A percentile compares a stretch with the other conserved stretches of the same genome.
Conservation (phyloP, 306 rosid species). For the Oxytropis ochrocephala region DNA sequence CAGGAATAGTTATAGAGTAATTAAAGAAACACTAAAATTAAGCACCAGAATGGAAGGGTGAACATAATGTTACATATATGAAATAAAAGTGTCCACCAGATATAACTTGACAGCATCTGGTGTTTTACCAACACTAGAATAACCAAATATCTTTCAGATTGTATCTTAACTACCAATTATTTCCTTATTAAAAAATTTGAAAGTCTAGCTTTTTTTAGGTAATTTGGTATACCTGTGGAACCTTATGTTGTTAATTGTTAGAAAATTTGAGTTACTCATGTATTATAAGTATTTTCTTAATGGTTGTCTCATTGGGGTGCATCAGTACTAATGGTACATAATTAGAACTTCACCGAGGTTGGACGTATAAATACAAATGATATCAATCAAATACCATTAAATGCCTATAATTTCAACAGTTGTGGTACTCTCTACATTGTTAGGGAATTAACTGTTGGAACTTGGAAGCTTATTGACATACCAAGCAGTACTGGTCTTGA, state of each 20-base stretch:
- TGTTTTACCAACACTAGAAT: neutral
- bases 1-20: slow-evolving; percentile 19
- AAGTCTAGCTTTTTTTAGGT: neutral
- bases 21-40: slow-evolving; percentile 7
- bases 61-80: neutral
- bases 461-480: no score
- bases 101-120: neutral
- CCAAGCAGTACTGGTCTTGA: no score
- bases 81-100: neutral
- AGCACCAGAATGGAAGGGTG: neutral
- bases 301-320: neutral
- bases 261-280: neutral
- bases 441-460: neutral
- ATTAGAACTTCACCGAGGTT: neutral
- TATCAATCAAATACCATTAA: slow-evolving; percentile 3
- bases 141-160: neutral
- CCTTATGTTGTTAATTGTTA: neutral
- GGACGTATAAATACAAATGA: neutral
- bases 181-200: neutral
- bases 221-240: neutral
- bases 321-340: neutral
- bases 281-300: neutral
- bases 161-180: neutral
- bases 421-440: neutral
- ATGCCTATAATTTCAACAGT: neutral